Evolutionary conservation across 2,329 filamentous ascomycete genomes (phyloP).

Genomic region (Chaetomium strumarium): DNA sequence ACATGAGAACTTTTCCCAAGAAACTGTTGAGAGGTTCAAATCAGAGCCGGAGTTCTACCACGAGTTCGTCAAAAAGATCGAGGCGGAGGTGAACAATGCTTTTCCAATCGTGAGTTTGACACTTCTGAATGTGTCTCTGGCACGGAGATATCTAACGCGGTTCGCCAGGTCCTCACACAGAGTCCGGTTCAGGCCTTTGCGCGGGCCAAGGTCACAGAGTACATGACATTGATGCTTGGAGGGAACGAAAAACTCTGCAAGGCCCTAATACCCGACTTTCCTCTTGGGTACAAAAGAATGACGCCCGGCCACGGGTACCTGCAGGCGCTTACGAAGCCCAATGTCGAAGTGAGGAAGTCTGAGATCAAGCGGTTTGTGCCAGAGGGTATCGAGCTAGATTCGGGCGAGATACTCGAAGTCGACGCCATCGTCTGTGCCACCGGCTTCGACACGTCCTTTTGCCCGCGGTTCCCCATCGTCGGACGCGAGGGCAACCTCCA

Average conservation of each 20-base stretch:
- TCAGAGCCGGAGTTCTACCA: conserved; percentile 41
- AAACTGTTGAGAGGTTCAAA: conserved; percentile 43
- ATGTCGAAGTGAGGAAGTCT: conserved; percentile 43
- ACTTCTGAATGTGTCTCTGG: not conserved
- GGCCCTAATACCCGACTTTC: conserved; percentile 44
- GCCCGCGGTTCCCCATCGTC: conserved; percentile 45
- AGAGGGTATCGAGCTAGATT: conserved; percentile 43
- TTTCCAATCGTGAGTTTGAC: conserved; percentile 37
- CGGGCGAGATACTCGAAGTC: conserved; percentile 44
- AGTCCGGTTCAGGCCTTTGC: conserved; percentile 38
- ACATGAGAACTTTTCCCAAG: conserved; percentile 37
- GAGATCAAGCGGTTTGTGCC: conserved; percentile 41
- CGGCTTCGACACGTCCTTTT: conserved; percentile 50
- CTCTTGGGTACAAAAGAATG: conserved; percentile 43
- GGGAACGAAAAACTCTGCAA: conserved; percentile 45
- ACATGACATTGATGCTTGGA: conserved; percentile 43
- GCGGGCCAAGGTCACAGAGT: conserved; percentile 36
- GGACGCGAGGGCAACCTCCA: conserved; percentile 47
- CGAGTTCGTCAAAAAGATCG: conserved; percentile 42
- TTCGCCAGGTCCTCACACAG: conserved; percentile 34
- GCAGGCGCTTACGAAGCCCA: conserved; percentile 39
- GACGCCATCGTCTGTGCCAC: conserved; percentile 55
- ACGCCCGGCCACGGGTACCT: conserved; percentile 48
- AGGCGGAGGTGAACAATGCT: conserved; percentile 38
- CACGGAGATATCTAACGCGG: not conserved